phyloP scores from a whole-genome alignment of 306 rosid species.

The Medicago ruthenica region DNA sequence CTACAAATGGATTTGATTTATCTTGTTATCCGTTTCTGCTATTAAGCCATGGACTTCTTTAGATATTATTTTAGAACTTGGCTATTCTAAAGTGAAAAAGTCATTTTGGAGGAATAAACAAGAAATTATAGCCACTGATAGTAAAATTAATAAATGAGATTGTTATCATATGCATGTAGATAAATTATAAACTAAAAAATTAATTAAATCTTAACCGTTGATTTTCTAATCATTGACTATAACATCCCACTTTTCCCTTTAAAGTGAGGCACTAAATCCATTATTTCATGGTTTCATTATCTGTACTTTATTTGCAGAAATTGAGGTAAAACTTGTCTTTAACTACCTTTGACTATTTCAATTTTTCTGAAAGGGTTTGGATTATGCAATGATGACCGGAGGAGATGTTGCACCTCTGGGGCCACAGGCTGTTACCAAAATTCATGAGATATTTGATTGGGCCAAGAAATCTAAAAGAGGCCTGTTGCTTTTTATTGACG shows the following conservation, averaged over 20 bases:
- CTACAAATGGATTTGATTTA: constrained; percentile 7
- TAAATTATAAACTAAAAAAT: background rate
- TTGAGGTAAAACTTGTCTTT: constrained; percentile 9
- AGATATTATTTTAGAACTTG: background rate
- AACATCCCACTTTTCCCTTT: background rate
- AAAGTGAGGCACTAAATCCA: background rate
- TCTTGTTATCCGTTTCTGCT: constrained; percentile 7
- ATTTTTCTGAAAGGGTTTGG: constrained; percentile 79
- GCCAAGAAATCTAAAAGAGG: constrained; percentile 93
- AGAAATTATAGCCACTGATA: background rate
- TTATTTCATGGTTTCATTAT: constrained; percentile 28
- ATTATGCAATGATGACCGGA: constrained; percentile 99
- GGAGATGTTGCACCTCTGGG: constrained; percentile 99
- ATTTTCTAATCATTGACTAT: background rate
- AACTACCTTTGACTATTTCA: constrained; percentile 25
- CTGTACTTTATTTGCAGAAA: constrained; percentile 24
- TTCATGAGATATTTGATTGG: constrained; percentile 99
- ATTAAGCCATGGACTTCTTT: background rate
- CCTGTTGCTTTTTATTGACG: constrained; percentile 91
- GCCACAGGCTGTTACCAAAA: constrained; percentile 95
- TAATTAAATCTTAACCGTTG: background rate
- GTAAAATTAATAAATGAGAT: background rate
- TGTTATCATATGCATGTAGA: background rate
- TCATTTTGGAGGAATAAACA: background rate
- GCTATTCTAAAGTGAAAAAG: background rate